Evolutionary conservation across 495 filamentous ascomycete genomes (phyloP), one percentile per base, ranked within the genome.

Genomic region (Pseudotulostoma volvatum): DNA sequence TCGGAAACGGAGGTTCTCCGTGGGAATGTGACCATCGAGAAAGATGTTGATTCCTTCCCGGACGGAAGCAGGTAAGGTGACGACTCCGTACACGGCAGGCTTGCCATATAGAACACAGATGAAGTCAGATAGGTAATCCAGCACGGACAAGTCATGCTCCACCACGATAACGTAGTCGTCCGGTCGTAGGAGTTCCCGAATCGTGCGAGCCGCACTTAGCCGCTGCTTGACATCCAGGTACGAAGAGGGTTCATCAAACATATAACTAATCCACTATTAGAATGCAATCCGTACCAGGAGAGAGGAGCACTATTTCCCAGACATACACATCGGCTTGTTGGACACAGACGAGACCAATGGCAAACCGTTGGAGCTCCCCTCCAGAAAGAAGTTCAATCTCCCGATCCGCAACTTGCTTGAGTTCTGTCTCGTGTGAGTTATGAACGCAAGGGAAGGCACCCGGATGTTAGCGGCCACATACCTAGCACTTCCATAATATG

Each of bases 21-120:
- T 96, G 18, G 90, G 90, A 33, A 95, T 93, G 56, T 95, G 81
- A 45, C 90, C 90, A 52, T 97, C 90, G 19, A 97, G 68, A 76
- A 97, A 97, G 59, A 96, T 95, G 63, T 97, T 97, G 74, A 97
- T 97, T 51, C 90, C 90, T 74, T 97, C 92, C 47, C 90, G 84
- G 34, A 96, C 92, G 1, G 90, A 96, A 41, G 87, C 69, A 33
- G 90, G 90, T 32, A 96, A 69, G 17, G 90, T 95, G n/a, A 97
- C 92, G 8, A 97, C 90, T 76, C 90, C 90, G 45, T 96, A 97
- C 36, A 90, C 79, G 23, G 88, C 90, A 18, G 90, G 92, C 54
- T 79, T 76, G 41, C 90, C 92, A 53, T 97, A 97, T 15, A 97
- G 77, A 38, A 93, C 83, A 55, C 92, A 96, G 54, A 97, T 84